Evolutionary conservation across 1,139 yeast species (phyloP).

Genomic region (Saccharomycopsis crataegensis): DNA sequence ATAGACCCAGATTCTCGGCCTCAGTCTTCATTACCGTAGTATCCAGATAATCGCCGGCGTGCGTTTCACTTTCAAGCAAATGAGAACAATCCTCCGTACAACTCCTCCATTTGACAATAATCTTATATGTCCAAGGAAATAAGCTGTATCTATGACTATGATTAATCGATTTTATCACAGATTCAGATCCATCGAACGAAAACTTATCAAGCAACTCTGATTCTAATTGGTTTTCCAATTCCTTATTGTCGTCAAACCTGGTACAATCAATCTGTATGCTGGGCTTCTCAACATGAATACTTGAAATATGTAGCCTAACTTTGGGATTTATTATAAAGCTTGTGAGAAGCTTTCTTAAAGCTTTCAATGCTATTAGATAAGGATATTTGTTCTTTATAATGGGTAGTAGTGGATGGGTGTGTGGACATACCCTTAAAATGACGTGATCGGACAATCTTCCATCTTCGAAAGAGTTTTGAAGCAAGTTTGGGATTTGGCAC

Average conservation of each 20-base stretch:
- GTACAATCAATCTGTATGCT: constrained; percentile 4
- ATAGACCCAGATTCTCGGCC: constrained; percentile 3
- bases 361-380: constrained; percentile 42
- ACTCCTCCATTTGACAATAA: constrained; percentile 56
- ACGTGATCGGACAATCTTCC: constrained; percentile 43
- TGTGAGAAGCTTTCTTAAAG: constrained; percentile 47
- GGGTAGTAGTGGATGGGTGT: constrained; percentile 53
- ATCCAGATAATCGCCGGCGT: constrained; percentile 8
- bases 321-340: constrained; percentile 46
- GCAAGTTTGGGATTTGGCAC: constrained; percentile 47
- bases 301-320: constrained; percentile 42
- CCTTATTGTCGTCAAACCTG: constrained; percentile 19
- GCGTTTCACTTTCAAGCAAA: constrained; percentile 26
- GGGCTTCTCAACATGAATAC: constrained; percentile 31
- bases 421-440: constrained; percentile 57
- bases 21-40: neutral
- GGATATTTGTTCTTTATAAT: constrained; percentile 51
- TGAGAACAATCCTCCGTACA: constrained; percentile 47
- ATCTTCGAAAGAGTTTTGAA: constrained; percentile 44
- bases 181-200: constrained; percentile 19
- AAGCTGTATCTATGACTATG: constrained; percentile 22
- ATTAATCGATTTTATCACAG: neutral
- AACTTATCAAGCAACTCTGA: constrained; percentile 17
- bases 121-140: constrained; percentile 39
- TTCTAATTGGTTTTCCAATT: constrained; percentile 20